Evolutionary conservation across 2,329 filamentous ascomycete genomes (phyloP), one percentile per base, ranked within the genome.

Genomic region (Colletotrichum falcatum): DNA sequence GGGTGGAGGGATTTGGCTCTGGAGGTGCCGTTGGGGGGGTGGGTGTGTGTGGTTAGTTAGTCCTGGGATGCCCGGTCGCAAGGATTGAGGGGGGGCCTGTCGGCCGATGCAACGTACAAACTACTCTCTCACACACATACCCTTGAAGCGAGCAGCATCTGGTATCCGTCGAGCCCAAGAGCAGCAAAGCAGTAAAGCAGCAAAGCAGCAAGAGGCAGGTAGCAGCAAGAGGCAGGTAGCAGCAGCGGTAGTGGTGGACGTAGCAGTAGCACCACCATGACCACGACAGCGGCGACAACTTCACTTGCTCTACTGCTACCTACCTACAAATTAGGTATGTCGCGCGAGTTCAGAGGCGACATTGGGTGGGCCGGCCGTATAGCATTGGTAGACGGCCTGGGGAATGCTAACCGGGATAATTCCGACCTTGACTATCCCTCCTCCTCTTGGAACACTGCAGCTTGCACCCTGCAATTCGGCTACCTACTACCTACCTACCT

Each of bases 1-100:
- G 67, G 66, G 51, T 70, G 66, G 46, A 70, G 67, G 67, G 63
- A 62, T 70, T 63, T 61, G 63, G 51, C 63, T 70, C 56, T 48
- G 56, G 49, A 58, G 56, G 44, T 62, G 48, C 28, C 56, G 67
- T 51, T 18, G 44, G 48, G 63, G 67, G 58, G 42, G 42, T 7
- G 37, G 44, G 49, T 44, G 42, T 44, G 63, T 63, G 61, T 54
- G 26, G 56, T 63, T 56, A 35, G n/a, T 51, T 30, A 4, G 58
- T 44, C 63, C 63, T 37, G 51, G 67, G 67, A 53, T 70, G 12
- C 64, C 64, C 58, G 66, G 67, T 39, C 28, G 26, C 46, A 12
- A 61, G 49, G 63, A 70, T 66, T 67, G 63, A 67, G 63, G 64
- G 42, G 42, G 42, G 35, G 46, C 33, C 37, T 59, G 67, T 61